Evolutionary conservation across 345 rosid species (phyloP).

Genomic region (Schrenkiella parvula): DNA sequence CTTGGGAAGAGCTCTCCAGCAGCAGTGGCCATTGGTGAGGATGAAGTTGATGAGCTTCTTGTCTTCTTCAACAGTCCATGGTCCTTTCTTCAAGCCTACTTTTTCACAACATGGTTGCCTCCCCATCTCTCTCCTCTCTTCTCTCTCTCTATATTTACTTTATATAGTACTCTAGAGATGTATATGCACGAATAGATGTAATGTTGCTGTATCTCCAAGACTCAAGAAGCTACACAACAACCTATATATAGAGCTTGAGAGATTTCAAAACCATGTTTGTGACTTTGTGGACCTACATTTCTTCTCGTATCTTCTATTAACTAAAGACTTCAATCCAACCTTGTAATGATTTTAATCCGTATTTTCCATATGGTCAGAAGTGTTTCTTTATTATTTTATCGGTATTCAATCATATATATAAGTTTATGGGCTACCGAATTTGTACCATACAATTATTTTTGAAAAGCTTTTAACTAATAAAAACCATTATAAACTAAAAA

Average conservation of each 20-base stretch:
- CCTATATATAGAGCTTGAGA: constrained; percentile 27
- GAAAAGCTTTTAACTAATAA: too few relatives aligned
- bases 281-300: constrained; percentile 31
- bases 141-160: background rate
- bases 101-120: constrained; percentile 96
- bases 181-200: constrained; percentile 9
- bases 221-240: constrained; percentile 28
- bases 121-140: constrained; percentile 50
- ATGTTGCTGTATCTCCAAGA: constrained; percentile 7
- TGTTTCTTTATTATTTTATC: background rate
- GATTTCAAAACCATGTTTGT: constrained; percentile 18
- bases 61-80: constrained; percentile 97
- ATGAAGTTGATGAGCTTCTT: constrained; percentile 88
- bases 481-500: background rate
- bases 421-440: background rate
- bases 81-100: constrained; percentile 94
- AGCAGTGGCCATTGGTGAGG: constrained; percentile 91
- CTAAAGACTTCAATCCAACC: background rate
- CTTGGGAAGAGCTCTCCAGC: constrained; percentile 95
- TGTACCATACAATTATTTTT: background rate
- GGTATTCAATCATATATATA: background rate
- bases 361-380: background rate
- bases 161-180: background rate
- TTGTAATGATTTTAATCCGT: background rate
- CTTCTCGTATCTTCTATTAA: constrained; percentile 26